Conservation (phyloP, 2,329 filamentous ascomycete genomes). For the Xylariaceae sp. region DNA sequence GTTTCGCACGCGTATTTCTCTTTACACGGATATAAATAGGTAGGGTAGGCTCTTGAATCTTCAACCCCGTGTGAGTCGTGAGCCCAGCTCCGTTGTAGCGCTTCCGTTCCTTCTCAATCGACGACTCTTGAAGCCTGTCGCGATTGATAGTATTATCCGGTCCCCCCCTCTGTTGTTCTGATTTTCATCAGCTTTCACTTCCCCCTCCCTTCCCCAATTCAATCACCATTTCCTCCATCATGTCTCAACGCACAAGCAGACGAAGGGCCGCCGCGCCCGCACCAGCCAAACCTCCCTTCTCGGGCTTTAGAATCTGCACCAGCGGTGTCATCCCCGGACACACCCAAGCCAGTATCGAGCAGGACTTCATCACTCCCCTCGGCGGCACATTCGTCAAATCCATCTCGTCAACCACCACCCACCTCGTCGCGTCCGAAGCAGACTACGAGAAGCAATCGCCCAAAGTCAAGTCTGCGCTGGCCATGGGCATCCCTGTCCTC, state of each 20-base stretch:
- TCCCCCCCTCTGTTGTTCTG: too few relatives aligned
- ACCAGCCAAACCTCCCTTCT: conserved; percentile 34
- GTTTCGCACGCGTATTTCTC: not conserved
- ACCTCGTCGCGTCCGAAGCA: conserved; percentile 50
- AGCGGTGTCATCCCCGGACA: conserved; percentile 54
- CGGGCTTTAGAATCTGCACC: conserved; percentile 48
- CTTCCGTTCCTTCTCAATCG: too few relatives aligned
- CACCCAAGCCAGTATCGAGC: conserved; percentile 46
- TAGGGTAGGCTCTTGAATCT: too few relatives aligned
- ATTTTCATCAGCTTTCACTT: not conserved
- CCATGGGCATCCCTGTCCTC: conserved; percentile 49
- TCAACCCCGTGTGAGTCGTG: too few relatives aligned
- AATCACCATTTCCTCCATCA: conserved; percentile 4
- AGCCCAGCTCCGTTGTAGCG: too few relatives aligned
- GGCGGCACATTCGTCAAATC: conserved; percentile 45
- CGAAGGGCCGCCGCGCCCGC: conserved; percentile 17
- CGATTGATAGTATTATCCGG: too few relatives aligned
- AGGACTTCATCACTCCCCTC: conserved; percentile 38
- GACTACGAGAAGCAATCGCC: conserved; percentile 45
- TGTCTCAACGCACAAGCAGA: conserved; percentile 20
- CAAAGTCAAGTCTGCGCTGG: conserved; percentile 47
- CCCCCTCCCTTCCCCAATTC: not conserved
- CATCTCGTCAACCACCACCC: conserved; percentile 47
- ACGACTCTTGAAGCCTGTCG: too few relatives aligned
- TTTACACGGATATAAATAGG: not conserved